Conservation (phyloP, 2,329 filamentous ascomycete species). For the Clonostachys rhizophaga region DNA sequence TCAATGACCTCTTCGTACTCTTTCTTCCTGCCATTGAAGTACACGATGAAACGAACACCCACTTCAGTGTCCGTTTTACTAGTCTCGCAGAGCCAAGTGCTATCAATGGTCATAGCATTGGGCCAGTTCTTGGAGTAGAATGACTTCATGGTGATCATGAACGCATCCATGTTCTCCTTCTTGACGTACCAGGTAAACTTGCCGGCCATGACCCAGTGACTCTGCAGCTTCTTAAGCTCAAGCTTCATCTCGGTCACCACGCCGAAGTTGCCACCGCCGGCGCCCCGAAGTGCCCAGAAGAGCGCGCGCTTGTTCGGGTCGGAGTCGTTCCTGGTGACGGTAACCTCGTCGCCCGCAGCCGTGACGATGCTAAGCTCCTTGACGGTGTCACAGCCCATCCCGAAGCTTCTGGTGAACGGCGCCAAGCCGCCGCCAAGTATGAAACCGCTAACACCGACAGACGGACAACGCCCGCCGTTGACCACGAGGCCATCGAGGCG, state of each 20-base stretch:
- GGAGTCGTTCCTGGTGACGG: constrained; percentile 5
- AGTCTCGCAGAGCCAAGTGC: constrained; percentile 9
- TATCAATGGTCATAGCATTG: constrained; percentile 18
- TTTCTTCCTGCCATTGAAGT: constrained; percentile 5
- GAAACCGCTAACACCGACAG: constrained; percentile 31
- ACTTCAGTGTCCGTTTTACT: background rate
- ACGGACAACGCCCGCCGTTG: constrained; percentile 24
- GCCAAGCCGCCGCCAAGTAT: constrained; percentile 26
- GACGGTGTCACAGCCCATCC: constrained; percentile 11
- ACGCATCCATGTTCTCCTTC: background rate
- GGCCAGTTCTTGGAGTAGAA: constrained; percentile 18
- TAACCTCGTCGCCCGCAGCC: constrained; percentile 11
- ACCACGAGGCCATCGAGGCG: constrained; percentile 11
- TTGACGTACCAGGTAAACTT: background rate
- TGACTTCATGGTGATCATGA: constrained; percentile 11
- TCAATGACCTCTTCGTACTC: constrained; percentile 4
- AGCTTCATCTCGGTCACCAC: constrained; percentile 24
- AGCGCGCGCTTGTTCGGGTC: constrained; percentile 15
- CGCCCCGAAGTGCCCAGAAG: constrained; percentile 31
- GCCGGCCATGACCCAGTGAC: constrained; percentile 4
- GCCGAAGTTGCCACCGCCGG: constrained; percentile 32
- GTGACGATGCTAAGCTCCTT: constrained; percentile 25
- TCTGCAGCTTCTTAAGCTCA: constrained; percentile 7
- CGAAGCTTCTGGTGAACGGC: constrained; percentile 18
- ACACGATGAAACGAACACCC: constrained; percentile 7